Base-by-base conservation (phyloP, 2,329 filamentous ascomycete species). In the Botrytis porri region DNA sequence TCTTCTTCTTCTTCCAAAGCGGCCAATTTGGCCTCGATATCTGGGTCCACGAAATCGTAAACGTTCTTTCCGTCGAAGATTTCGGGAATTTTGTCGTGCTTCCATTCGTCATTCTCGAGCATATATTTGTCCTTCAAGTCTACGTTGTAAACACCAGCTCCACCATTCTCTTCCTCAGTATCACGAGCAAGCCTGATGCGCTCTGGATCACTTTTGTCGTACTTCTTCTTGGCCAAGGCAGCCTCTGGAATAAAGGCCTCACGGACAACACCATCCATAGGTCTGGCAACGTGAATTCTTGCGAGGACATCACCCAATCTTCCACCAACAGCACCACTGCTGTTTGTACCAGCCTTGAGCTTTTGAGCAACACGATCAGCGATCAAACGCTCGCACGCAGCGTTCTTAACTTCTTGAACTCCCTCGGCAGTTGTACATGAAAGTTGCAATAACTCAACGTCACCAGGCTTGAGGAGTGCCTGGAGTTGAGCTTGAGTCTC, bases 1-100 rank as follows among this genome's bases (percentile, higher is more conserved):
- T 97, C 95, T 83, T 99, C 96, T 81, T 99, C 97, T 75, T 95
- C 95, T 83, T 99, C 96, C 48, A 99, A 87, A 72, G 94, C 94
- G 69, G 92, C 91, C 67, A 99, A 88, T 86, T 97, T 98, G 77
- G 90, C 88, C 80, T 97, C 96, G 81, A 99, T 99, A 72, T 99
- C 97, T 1, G 95, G 95, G 80, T 98, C 96, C 80, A 99, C 90
- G 83, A 93, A 99, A 83, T 99, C 96, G 84, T 95, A 96, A 73
- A 99, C 93, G 82, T 99, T 99, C 88, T 95, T 95, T 83, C 96
- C 96, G 81, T 98, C 91, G 83, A 95, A 92, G 66, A 98, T 87
- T 83, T 99, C 96, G 45, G 96, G 96, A 72, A 98, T 93, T 84
- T 93, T 94, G 85, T 99, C 97, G 82, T 97, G 89, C 83, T 97